phyloP scores from a whole-genome alignment of 2,329 filamentous ascomycete species.

The Pseudogymnoascus sp. region DNA sequence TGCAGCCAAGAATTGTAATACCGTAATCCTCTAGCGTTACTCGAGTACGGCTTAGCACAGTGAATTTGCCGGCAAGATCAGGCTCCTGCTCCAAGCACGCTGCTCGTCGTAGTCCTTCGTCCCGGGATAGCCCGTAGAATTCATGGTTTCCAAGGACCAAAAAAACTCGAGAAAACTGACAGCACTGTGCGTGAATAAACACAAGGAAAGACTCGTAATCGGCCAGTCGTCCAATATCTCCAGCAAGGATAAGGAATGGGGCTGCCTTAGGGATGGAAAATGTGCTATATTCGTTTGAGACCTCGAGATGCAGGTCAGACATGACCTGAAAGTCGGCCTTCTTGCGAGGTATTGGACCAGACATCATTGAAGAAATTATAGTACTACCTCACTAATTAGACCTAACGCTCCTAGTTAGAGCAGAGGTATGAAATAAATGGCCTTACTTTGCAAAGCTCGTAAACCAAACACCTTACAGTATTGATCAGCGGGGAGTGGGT shows the following conservation, averaged over 20 bases:
- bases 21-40: conserved; percentile 35
- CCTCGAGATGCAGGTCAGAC: conserved; percentile 46
- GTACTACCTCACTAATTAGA: background rate
- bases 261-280: conserved; percentile 36
- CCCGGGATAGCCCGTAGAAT: conserved; percentile 40
- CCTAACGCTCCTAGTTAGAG: background rate
- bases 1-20: conserved; percentile 50
- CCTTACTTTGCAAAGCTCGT: background rate
- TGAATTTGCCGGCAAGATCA: conserved; percentile 31
- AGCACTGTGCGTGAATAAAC: conserved; percentile 38
- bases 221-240: conserved; percentile 44
- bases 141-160: conserved; percentile 49
- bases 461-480: background rate
- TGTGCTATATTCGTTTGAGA: conserved; percentile 36
- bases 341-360: background rate
- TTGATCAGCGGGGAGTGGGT: background rate
- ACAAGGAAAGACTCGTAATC: conserved; percentile 39
- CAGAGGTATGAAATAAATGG: background rate
- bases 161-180: conserved; percentile 38
- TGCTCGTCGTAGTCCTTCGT: conserved; percentile 33
- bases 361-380: background rate
- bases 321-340: conserved; percentile 33
- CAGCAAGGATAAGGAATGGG: conserved; percentile 40
- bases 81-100: conserved; percentile 34
- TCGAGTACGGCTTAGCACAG: conserved; percentile 38